These are phyloP conservation scores for Solanum acaule DNA, from an alignment of 257 asterid species.

Conservation along the genomic window DNA sequence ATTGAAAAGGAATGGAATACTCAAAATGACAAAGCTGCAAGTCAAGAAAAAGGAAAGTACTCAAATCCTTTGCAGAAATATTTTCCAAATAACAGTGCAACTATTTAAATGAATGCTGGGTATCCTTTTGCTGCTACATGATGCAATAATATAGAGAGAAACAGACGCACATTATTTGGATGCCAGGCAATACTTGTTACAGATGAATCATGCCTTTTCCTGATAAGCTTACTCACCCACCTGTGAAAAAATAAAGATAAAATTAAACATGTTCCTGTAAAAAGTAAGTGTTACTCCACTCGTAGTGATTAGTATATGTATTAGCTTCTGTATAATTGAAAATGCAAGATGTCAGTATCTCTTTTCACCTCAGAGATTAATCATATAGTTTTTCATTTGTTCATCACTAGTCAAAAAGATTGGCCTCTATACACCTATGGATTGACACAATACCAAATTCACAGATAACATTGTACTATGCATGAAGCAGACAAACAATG, in stretches of 20 bases:
- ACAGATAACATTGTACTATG: not conserved
- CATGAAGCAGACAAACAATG: not conserved
- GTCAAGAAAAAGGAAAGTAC: not conserved
- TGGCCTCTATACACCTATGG: not conserved
- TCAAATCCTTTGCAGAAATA: not conserved
- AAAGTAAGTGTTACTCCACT: not conserved
- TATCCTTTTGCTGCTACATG: not conserved
- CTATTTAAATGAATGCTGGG: not conserved
- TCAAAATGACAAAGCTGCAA: not conserved
- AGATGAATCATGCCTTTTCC: constrained; percentile 97
- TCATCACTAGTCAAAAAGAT: not conserved
- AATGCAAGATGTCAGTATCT: not conserved
- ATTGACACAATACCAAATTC: not conserved
- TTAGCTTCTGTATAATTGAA: not conserved
- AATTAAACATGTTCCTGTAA: constrained; percentile 1
- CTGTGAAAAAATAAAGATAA: constrained; percentile 29
- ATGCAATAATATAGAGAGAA: not conserved
- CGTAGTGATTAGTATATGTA: not conserved
- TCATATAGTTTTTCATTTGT: not conserved
- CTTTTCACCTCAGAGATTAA: not conserved
- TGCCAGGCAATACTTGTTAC: constrained; percentile 98
- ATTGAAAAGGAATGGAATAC: not conserved
- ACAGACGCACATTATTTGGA: constrained; percentile 77
- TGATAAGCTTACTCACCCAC: constrained; percentile 98
- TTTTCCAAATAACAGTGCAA: not conserved